Percentiles rank a stretch among this genome's conserved stretches.
These are phyloP conservation scores for Pigoraptor vietnamica DNA, from an alignment of 78 protist species.

Conservation along the genomic window DNA sequence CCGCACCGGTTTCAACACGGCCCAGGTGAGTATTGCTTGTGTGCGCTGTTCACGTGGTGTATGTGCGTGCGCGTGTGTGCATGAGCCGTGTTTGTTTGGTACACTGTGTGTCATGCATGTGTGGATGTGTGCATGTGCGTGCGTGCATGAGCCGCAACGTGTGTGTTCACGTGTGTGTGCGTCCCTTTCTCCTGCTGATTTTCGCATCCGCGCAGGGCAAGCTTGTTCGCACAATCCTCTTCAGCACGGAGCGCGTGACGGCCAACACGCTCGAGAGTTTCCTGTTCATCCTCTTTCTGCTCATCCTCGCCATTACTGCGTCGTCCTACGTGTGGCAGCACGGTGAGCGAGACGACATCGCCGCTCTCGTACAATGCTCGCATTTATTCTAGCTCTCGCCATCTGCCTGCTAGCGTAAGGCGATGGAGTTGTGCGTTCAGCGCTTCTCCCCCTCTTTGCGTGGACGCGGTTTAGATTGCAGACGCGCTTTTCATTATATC, in stretches of 20 bases:
- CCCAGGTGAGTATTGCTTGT: conserved; percentile 23
- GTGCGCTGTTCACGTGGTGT: background rate
- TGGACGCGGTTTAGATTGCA: too few relatives aligned
- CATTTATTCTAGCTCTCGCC: background rate
- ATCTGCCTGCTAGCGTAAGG: too few relatives aligned
- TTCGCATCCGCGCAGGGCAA: conserved; percentile 66
- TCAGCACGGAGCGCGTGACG: conserved; percentile 70
- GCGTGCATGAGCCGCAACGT: too few relatives aligned
- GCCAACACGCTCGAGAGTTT: conserved; percentile 76
- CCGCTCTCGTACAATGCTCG: background rate
- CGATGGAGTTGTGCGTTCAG: too few relatives aligned
- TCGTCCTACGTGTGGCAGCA: conserved; percentile 67
- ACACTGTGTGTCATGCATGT: too few relatives aligned
- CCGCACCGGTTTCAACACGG: conserved; percentile 87
- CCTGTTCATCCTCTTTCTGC: conserved; percentile 76
- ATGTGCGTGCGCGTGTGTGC: too few relatives aligned
- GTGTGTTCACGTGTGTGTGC: too few relatives aligned
- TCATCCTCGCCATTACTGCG: conserved; percentile 85
- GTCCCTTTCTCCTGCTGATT: background rate
- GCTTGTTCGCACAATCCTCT: conserved; percentile 88
- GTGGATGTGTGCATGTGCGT: too few relatives aligned
- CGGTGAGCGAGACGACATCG: background rate
- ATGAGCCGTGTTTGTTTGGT: too few relatives aligned
- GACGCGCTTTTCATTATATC: too few relatives aligned
- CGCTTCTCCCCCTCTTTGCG: too few relatives aligned